Conservation (phyloP, 495 filamentous ascomycete genomes). For the Sporormia fimetaria region DNA sequence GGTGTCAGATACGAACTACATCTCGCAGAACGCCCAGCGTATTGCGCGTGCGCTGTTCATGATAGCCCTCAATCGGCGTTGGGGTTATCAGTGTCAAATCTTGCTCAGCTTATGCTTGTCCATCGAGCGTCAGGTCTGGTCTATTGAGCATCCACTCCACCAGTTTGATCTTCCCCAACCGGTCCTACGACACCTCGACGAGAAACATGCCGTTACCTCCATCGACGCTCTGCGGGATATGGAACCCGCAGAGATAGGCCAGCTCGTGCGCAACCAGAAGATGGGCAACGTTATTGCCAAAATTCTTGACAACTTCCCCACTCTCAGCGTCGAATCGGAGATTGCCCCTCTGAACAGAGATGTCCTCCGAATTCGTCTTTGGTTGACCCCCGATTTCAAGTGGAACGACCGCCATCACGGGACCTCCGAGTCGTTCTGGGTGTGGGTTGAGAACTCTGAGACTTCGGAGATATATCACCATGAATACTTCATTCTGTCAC, state of each 20-base stretch:
- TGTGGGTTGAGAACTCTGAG: conserved; percentile 98
- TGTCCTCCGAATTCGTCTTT: conserved; percentile 77
- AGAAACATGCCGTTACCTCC: conserved; percentile 54
- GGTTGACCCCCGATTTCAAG: conserved; percentile 73
- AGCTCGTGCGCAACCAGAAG: conserved; percentile 76
- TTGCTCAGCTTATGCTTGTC: conserved; percentile 85
- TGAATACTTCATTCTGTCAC: conserved; percentile 85
- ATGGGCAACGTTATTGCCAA: conserved; percentile 75
- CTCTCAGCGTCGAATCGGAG: conserved; percentile 76
- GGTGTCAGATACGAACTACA: conserved; percentile 82
- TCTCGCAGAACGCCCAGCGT: conserved; percentile 87
- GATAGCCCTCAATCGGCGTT: conserved; percentile 87
- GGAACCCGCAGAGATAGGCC: conserved; percentile 81
- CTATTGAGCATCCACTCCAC: conserved; percentile 84
- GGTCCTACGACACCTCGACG: conserved; percentile 70
- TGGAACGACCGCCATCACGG: conserved; percentile 98
- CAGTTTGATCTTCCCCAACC: conserved; percentile 87
- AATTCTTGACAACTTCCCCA: conserved; percentile 83
- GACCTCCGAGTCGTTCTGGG: conserved; percentile 88
- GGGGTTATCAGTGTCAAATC: conserved; percentile 89
- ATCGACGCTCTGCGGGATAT: conserved; percentile 83
- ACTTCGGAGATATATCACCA: conserved; percentile 97
- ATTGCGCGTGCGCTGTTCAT: conserved; percentile 94
- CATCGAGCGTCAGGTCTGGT: conserved; percentile 88
- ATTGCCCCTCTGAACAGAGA: conserved; percentile 94